A percentile compares a stretch with the other conserved stretches of the same genome.
Evolutionary conservation across 441 rosid species (phyloP).

Genomic region (Gossypium lobatum): DNA sequence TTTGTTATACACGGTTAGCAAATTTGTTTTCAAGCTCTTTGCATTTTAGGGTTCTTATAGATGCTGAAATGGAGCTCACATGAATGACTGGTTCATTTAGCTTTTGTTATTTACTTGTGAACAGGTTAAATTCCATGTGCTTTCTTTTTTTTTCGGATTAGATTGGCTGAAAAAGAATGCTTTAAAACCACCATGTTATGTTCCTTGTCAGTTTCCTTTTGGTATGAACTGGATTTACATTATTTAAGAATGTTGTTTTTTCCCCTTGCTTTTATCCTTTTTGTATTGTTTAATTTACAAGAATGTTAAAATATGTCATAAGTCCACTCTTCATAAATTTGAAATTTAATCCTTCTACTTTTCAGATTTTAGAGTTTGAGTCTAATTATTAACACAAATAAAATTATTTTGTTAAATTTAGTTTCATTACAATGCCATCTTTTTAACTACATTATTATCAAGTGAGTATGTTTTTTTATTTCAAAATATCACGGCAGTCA

Average conservation of each 20-base stretch:
- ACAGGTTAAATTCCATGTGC: not conserved
- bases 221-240: not conserved
- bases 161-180: not conserved
- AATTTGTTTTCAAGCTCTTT: not conserved
- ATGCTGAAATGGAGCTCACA: not conserved
- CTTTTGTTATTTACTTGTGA: not conserved
- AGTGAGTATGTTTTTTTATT: no score
- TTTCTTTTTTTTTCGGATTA: not conserved
- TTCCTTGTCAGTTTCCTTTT: not conserved
- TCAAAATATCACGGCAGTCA: no score
- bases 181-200: not conserved
- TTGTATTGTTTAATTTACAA: not conserved
- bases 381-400: no score
- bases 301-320: no score
- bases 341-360: no score
- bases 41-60: not conserved
- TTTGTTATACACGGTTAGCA: slow-evolving; percentile 4
- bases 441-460: no score
- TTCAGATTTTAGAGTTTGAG: no score
- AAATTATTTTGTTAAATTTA: no score
- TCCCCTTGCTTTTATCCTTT: not conserved
- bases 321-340: no score
- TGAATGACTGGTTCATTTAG: not conserved
- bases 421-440: no score
- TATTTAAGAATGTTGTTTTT: not conserved